Conservation (phyloP, 1,284 basidiomycete genomes). For the Puccinia coronata region DNA sequence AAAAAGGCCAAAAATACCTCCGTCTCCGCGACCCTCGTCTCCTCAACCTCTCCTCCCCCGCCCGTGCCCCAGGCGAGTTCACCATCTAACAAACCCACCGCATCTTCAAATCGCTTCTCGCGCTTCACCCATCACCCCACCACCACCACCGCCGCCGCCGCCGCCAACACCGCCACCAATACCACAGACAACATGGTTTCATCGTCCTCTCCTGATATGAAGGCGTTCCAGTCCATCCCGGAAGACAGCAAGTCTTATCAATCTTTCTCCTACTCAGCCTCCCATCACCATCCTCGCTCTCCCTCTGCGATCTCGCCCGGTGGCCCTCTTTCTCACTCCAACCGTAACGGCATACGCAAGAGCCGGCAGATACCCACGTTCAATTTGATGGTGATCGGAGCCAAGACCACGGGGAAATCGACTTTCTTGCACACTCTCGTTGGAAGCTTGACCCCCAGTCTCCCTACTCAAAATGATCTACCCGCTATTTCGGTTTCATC, state of each 20-base stretch:
- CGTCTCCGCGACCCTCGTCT: slow-evolving; percentile 15
- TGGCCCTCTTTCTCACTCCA: not conserved
- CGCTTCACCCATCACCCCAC: not conserved
- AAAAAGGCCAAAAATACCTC: slow-evolving; percentile 22
- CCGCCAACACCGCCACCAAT: not conserved
- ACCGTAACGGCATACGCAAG: not conserved
- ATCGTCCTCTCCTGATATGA: not conserved
- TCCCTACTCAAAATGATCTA: not conserved
- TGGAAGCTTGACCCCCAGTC: slow-evolving; percentile 18
- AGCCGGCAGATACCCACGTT: slow-evolving; percentile 37
- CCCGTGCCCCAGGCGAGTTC: not conserved
- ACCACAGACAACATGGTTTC: not conserved
- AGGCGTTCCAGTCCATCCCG: not conserved
- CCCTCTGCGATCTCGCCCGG: not conserved
- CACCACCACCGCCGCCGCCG: not conserved
- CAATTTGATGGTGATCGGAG: slow-evolving; percentile 36
- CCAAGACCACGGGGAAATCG: slow-evolving; percentile 38
- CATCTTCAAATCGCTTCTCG: not conserved
- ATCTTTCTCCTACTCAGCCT: slow-evolving; percentile 17
- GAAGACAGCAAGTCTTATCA: slow-evolving; percentile 34
- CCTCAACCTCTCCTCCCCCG: not conserved
- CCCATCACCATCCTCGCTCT: slow-evolving; percentile 2
- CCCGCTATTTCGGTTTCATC: not conserved
- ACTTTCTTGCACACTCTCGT: slow-evolving; percentile 31
- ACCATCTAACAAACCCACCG: not conserved